These are phyloP conservation scores for Pelargonium citronellum DNA, from an alignment of 441 rosid genomes.

Conservation along the genomic window DNA sequence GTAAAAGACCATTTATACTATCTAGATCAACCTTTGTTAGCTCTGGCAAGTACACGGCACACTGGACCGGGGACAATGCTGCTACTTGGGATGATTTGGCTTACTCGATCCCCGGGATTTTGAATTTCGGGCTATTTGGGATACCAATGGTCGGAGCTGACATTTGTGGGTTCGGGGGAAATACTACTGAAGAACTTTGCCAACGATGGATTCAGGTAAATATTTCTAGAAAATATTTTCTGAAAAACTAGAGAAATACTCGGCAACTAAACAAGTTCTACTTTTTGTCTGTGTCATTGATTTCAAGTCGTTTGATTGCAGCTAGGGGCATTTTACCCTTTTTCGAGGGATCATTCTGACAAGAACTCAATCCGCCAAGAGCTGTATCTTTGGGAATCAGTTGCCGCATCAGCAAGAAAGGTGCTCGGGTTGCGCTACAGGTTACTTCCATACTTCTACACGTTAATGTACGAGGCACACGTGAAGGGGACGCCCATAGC, in stretches of 20 bases:
- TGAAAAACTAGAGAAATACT: too few species aligned
- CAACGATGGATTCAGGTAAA: conserved; percentile 70
- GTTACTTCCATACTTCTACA: conserved; percentile 58
- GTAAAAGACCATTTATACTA: conserved; percentile 64
- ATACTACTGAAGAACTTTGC: conserved; percentile 70
- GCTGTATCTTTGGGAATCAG: conserved; percentile 71
- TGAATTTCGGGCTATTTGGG: conserved; percentile 46
- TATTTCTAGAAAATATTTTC: too few species aligned
- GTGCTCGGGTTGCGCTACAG: conserved; percentile 60
- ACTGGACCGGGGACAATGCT: conserved; percentile 78
- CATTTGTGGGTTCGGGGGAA: conserved; percentile 44
- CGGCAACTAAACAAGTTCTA: too few species aligned
- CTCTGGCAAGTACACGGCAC: conserved; percentile 72
- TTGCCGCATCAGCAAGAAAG: conserved; percentile 54
- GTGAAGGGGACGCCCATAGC: conserved; percentile 52
- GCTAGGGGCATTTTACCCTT: conserved; percentile 78
- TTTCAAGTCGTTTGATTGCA: conserved; percentile 21
- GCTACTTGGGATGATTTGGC: conserved; percentile 68
- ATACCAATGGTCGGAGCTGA: conserved; percentile 1
- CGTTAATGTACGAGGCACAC: conserved; percentile 59
- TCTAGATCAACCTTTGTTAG: conserved; percentile 70
- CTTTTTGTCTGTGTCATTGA: too few species aligned
- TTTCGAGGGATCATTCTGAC: conserved; percentile 57
- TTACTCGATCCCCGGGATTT: conserved; percentile 46
- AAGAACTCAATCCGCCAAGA: conserved; percentile 35